Evolutionary conservation across 805 yeast species (phyloP), one percentile per base, ranked within the genome.

Genomic region (Candida coquimbonensis): DNA sequence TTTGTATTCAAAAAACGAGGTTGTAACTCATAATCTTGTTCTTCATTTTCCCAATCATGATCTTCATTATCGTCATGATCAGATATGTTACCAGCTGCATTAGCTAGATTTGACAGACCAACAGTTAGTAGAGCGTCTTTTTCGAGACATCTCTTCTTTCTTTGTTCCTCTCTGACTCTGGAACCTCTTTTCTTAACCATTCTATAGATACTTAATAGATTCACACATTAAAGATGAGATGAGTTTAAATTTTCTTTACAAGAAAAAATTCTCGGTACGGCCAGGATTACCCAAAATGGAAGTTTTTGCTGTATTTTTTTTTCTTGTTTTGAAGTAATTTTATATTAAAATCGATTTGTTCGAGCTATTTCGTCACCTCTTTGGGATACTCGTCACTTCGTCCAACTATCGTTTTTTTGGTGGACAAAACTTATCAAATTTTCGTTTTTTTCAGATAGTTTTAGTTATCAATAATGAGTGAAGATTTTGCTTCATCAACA

Each of bases 11-110:
- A 64, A 3, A 63, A 56, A 62, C 98, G 75, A 2, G 96, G 95
- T 46, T 61, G 66, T 52, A 72, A 64, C 60, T 90, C 98, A 55
- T 87, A 89, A 45, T 79, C 90, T 56, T 81, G 86, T 55, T 87
- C 95, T 48, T 77, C 82, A 46, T 83, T 75, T n/a, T 81, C 87
- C 83, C 82, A 79, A 47, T 47, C 41, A 9, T 35, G 35, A 16
- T 38, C 25, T 7, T 36, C n/a, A 24, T 46, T 8, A 39, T 33
- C 26, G 4, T 33, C 36, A 8, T 42, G 41, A 12, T 43, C 54
- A 21, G 46, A 54, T 16, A 41, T 44, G 19, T 37, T 11, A 13
- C 31, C 44, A 4, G 41, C 33, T 13, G 43, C 49, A 38, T 53
- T 51, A 5, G 53, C 54, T 12, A 48, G 43, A 31, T 53, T 58